Conservation (phyloP, 2,329 filamentous ascomycete species). For the Dryadomyces sulphureus region DNA sequence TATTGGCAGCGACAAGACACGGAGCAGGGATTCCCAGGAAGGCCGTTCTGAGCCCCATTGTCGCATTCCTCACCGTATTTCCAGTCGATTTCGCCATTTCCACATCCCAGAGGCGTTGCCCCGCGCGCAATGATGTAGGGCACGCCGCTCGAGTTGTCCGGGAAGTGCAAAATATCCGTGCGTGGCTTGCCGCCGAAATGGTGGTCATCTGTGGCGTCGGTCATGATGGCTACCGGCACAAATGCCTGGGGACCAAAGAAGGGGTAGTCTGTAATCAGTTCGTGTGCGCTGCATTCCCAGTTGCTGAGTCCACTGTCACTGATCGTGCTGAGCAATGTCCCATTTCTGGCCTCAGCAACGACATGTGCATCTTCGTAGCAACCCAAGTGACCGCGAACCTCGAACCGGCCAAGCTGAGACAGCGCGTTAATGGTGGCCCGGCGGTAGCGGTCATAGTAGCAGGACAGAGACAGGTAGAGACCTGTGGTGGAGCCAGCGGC, state of each 20-base stretch:
- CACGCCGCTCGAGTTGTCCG: slow-evolving; percentile 21
- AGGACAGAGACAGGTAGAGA: slow-evolving; percentile 25
- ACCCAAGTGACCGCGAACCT: slow-evolving; percentile 21
- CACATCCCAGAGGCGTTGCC: slow-evolving; percentile 24
- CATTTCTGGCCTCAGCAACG: slow-evolving; percentile 18
- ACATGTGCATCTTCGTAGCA: slow-evolving; percentile 26
- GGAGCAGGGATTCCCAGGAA: slow-evolving; percentile 20
- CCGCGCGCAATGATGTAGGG: slow-evolving; percentile 28
- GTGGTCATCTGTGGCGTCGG: slow-evolving; percentile 10
- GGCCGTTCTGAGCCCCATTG: slow-evolving; percentile 18
- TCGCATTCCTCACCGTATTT: slow-evolving; percentile 25
- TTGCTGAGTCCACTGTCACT: slow-evolving; percentile 22
- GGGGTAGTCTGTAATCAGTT: slow-evolving; percentile 24
- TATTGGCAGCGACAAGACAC: slow-evolving; percentile 22
- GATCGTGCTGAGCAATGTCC: slow-evolving; percentile 11
- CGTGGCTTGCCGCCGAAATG: slow-evolving; percentile 4
- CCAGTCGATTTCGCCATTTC: slow-evolving; percentile 20
- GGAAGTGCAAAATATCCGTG: slow-evolving; percentile 19
- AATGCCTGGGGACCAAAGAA: slow-evolving; percentile 20
- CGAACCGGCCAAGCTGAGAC: slow-evolving; percentile 22
- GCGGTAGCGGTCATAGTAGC: slow-evolving; percentile 21
- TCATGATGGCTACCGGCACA: slow-evolving; percentile 23
- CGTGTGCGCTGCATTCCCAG: slow-evolving; percentile 27
- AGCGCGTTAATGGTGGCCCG: slow-evolving; percentile 13
- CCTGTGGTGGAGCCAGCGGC: slow-evolving; percentile 10